Base-by-base conservation (phyloP, 2,329 filamentous ascomycete species). In the Allantophomopsis cytisporea region DNA sequence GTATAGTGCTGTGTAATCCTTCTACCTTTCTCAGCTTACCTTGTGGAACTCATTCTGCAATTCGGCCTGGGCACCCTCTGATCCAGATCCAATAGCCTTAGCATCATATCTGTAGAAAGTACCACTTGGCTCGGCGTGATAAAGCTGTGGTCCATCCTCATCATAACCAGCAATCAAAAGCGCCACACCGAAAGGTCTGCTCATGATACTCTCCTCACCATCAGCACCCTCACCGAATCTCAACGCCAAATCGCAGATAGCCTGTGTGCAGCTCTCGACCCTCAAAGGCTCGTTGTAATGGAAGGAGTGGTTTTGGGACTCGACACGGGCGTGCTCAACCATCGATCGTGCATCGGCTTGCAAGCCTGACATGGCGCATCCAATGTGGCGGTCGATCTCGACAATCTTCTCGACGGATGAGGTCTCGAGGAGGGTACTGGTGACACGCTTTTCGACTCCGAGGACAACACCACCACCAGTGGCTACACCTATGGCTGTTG, bases 381-480 rank as follows among this genome's bases (percentile, higher is more conserved):
- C 91, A 54, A 98, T 95, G 69, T 98, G 91, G 59, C 84, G 79
- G 69, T 98, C 91, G 61, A 98, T 96, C 64, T 98, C 91, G 62
- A 98, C 89, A 55, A 98, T 96, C 77, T 98, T 98, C 66, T 98
- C 91, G 55, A 98, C 91, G 32, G 88, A 95, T 36, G 85, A 94
- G 23, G 91, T 94, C 66, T 96, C 91, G 56, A 98, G 85, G 46
- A 98, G 82, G 45, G 89, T 93, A 42, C 86, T 94, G 45, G 91
- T 98, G 54, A 98, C 91, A 57, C 91, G 88, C 77, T 98, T 98
- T 70, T 98, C 91, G 48, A 98, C 91, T 52, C 91, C 91, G 38
- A 98, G 81, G 58, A 98, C 83, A 45, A 96, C 88, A 57, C 91
- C 91, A 60, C 93, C 84, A 42, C 85, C 83, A 37, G 91, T 98